These are phyloP conservation scores for Elaphomyces granulatus DNA, from an alignment of 495 filamentous ascomycete genomes.

Conservation along the genomic window DNA sequence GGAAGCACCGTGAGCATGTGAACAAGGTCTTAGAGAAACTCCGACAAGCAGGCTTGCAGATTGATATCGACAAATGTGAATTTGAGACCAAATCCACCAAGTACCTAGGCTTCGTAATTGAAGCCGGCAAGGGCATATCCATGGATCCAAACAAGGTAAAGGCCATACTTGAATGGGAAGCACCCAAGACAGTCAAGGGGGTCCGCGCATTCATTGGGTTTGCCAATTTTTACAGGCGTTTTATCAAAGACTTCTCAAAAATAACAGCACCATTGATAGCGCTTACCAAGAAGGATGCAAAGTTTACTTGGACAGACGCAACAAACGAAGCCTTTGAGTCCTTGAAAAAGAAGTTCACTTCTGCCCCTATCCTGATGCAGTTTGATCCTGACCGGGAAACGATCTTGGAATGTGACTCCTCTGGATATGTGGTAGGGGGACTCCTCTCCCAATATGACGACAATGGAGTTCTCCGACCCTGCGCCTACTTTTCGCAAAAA, in stretches of 20 bases:
- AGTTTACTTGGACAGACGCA: constrained; percentile 32
- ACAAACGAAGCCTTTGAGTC: constrained; percentile 55
- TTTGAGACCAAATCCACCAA: constrained; percentile 11
- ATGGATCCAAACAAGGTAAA: constrained; percentile 14
- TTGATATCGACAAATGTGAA: constrained; percentile 19
- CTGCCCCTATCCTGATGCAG: too few relatives aligned
- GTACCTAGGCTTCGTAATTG: constrained; percentile 14
- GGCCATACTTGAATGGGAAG: constrained; percentile 14
- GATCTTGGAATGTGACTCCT: too few relatives aligned
- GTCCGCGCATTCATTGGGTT: constrained; percentile 19
- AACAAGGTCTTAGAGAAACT: constrained; percentile 11
- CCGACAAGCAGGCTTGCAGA: constrained; percentile 7
- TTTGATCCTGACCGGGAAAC: too few relatives aligned
- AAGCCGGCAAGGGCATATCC: constrained; percentile 9
- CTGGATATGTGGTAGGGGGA: too few relatives aligned
- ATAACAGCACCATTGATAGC: constrained; percentile 7
- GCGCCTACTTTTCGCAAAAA: constrained; percentile 17
- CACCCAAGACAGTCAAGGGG: constrained; percentile 9
- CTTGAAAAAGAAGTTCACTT: constrained; percentile 26
- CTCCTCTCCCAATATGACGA: constrained; percentile 13
- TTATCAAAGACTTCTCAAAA: constrained; percentile 15
- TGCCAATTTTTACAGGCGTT: constrained; percentile 21
- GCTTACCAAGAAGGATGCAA: constrained; percentile 8
- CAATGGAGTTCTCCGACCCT: constrained; percentile 9
- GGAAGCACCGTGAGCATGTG: constrained; percentile 12